Evolutionary conservation across 1,139 yeast genomes (phyloP), one percentile per base, ranked within the genome.

Genomic region (Candida labiduridarum): DNA sequence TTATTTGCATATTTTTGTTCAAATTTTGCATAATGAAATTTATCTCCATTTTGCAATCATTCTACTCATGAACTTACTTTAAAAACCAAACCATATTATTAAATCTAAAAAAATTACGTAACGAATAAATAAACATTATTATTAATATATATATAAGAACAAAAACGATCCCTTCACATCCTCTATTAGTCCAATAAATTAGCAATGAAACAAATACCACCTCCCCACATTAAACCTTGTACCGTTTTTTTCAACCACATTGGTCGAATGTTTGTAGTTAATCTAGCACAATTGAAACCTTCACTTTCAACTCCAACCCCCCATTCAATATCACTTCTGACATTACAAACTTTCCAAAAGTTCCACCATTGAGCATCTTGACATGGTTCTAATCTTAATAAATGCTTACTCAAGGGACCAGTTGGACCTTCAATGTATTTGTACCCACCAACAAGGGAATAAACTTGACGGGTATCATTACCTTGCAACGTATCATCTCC

Each of bases 301-400:
- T 91, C 96, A 53, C 87, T 83, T 61, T 92, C 97, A 18, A 89
- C 82, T 0, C 97, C 98, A 57, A 87, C 83, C 0, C 97, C 98
- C 78, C 88, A 82, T 54, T 87, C 83, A 47, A 88, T 82, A 58
- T 84, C 83, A 48, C 81, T 76, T 50, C 97, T 73, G 3, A 92
- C 83, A 16, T 86, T 87, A 67, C 99, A 94, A 0, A 90, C 87
- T 48, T 81, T 79, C 83, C 85, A 78, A 58, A 83, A 75, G 64
- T 86, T 85, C 88, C 90, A 87, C 96, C 96, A 89, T 65, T 90
- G 91, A 52, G 83, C 77, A 44, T 95, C 71, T 65, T 91, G 96
- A 64, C 99, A 94, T 1, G 95, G 84, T 15, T 82, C 78, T 1
- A 72, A 65, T 50, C 98, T 75, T 44, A 79, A 65, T 49, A 94